phyloP scores from a whole-genome alignment of 1,139 yeast species.

The Magnusiomyces fungicola region DNA sequence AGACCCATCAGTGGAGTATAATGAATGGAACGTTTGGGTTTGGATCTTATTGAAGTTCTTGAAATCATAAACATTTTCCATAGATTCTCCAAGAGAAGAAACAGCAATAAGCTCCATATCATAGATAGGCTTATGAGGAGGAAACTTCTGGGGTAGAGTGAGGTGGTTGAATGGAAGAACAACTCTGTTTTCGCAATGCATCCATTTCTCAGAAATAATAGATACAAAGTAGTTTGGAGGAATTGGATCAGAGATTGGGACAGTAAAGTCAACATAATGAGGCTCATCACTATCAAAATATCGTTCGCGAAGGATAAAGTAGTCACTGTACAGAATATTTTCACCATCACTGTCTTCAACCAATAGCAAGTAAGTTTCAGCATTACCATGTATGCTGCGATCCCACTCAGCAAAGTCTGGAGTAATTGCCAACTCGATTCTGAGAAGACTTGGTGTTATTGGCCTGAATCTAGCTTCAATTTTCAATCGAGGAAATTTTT shows the following conservation, averaged over 20 bases:
- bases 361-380: slow-evolving; percentile 58
- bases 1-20: slow-evolving; percentile 53
- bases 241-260: slow-evolving; percentile 49
- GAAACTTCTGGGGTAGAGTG: slow-evolving; percentile 59
- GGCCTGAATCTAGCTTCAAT: slow-evolving; percentile 65
- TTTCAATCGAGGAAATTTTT: slow-evolving; percentile 63
- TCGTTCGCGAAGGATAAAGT: slow-evolving; percentile 44
- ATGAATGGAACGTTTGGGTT: slow-evolving; percentile 55
- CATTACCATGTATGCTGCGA: slow-evolving; percentile 48
- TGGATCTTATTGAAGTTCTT: slow-evolving; percentile 61
- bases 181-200: slow-evolving; percentile 58
- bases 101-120: slow-evolving; percentile 47
- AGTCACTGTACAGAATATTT: slow-evolving; percentile 52
- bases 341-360: slow-evolving; percentile 88
- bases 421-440: slow-evolving; percentile 55
- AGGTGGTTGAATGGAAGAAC: slow-evolving; percentile 55
- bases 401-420: slow-evolving; percentile 77
- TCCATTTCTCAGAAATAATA: slow-evolving; percentile 75
- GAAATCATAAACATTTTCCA: slow-evolving; percentile 36
- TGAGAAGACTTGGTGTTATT: slow-evolving; percentile 57
- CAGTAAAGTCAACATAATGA: slow-evolving; percentile 57
- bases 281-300: slow-evolving; percentile 41
- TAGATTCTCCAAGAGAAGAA: slow-evolving; percentile 41
- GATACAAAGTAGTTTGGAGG: slow-evolving; percentile 77
- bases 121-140: slow-evolving; percentile 51